Conservation (phyloP, 306 rosid species). For the Dalbergia cultrata region DNA sequence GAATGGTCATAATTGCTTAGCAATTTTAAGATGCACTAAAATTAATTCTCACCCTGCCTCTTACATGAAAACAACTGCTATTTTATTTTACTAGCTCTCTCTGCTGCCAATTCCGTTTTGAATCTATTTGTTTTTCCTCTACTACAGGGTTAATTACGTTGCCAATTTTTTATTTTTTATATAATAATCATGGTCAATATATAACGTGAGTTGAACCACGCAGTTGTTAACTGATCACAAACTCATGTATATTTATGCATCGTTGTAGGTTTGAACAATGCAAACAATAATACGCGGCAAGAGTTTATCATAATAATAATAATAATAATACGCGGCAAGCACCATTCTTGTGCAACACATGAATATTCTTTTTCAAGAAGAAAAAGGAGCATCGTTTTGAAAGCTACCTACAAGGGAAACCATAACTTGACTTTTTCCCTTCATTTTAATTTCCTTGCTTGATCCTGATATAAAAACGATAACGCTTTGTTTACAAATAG, state of each 20-base stretch:
- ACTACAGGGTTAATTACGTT: neutral
- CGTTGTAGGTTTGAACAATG: neutral
- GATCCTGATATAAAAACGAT: neutral
- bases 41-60: neutral
- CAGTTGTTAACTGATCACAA: neutral
- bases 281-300: neutral
- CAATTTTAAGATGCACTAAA: neutral
- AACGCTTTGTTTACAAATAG: neutral
- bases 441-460: neutral
- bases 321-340: too few relatives aligned
- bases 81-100: neutral
- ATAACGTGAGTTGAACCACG: neutral
- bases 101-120: neutral
- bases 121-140: neutral
- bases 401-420: neutral
- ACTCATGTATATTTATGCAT: neutral
- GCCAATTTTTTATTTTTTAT: neutral
- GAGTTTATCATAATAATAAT: too few relatives aligned
- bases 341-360: neutral
- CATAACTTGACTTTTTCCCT: too few relatives aligned
- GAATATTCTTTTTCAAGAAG: too few relatives aligned
- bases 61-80: neutral
- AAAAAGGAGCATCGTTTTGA: neutral
- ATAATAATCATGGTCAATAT: slow-evolving; percentile 13
- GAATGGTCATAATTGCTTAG: neutral